phyloP scores from a whole-genome alignment of 2,329 filamentous ascomycete genomes.

The Colletotrichum liaoningense region DNA sequence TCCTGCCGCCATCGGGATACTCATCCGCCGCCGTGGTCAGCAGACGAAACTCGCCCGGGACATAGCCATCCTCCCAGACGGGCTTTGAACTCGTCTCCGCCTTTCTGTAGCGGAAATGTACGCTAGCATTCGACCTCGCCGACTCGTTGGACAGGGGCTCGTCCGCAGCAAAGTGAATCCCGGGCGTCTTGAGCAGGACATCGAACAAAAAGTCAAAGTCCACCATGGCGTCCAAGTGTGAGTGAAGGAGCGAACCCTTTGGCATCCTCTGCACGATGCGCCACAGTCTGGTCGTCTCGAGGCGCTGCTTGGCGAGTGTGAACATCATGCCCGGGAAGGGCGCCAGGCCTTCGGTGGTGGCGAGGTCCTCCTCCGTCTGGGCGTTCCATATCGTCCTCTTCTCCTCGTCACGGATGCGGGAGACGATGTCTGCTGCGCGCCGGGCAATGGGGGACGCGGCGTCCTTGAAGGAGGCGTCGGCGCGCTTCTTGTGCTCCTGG shows the following conservation, averaged over 20 bases:
- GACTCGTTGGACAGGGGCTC: constrained; percentile 62
- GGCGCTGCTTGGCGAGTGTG: constrained; percentile 77
- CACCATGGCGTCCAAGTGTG: constrained; percentile 85
- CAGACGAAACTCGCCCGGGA: constrained; percentile 64
- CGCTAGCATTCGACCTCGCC: constrained; percentile 60
- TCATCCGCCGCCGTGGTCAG: constrained; percentile 69
- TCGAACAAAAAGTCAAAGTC: constrained; percentile 80
- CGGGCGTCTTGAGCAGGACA: constrained; percentile 72
- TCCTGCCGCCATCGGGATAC: constrained; percentile 75
- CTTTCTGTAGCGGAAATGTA: constrained; percentile 68
- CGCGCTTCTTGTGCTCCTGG: constrained; percentile 85
- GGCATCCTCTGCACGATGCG: constrained; percentile 82
- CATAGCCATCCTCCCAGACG: constrained; percentile 74
- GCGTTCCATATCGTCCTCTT: constrained; percentile 77
- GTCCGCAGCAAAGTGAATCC: constrained; percentile 72
- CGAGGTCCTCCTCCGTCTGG: constrained; percentile 71
- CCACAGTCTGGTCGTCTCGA: constrained; percentile 84
- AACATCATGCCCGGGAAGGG: constrained; percentile 89
- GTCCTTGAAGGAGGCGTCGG: constrained; percentile 75
- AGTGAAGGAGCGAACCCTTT: constrained; percentile 83
- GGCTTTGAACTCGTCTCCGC: constrained; percentile 47
- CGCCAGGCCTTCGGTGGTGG: constrained; percentile 66
- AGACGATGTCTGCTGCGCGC: constrained; percentile 79
- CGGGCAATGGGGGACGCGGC: constrained; percentile 76
- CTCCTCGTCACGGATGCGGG: constrained; percentile 79